A percentile compares a stretch with the other conserved stretches of the same genome.
Evolutionary conservation across 768 basidiomycete genomes (phyloP).

Genomic region (Gelatoporia subvermispora): DNA sequence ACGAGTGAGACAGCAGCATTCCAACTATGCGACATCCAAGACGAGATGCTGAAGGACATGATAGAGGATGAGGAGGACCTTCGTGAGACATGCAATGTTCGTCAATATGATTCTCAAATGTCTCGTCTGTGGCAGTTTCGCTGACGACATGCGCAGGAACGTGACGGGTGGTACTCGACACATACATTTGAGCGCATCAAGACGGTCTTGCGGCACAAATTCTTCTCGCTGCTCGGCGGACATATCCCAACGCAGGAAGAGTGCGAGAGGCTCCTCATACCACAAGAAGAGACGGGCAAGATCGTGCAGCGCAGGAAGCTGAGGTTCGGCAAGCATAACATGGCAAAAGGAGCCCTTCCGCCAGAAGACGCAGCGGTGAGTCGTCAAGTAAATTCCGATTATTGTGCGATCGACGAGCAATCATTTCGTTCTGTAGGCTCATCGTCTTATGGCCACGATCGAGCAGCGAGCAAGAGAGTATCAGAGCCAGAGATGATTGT

Average conservation of each 20-base stretch:
- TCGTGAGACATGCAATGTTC: constrained; percentile 69
- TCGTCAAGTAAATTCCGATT: no score
- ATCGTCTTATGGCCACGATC: constrained; percentile 61
- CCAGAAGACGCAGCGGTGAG: constrained; percentile 81
- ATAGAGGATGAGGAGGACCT: constrained; percentile 70
- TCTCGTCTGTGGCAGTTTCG: neutral
- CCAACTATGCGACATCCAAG: constrained; percentile 89
- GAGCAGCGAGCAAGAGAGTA: constrained; percentile 30
- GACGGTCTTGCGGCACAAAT: constrained; percentile 79
- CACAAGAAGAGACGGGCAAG: constrained; percentile 22
- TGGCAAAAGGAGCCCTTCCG: constrained; percentile 81
- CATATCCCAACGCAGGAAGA: constrained; percentile 69
- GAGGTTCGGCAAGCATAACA: constrained; percentile 73
- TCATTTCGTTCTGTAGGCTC: constrained; percentile 40
- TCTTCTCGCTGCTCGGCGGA: constrained; percentile 72
- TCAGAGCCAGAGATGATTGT: constrained; percentile 3
- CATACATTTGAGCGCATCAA: constrained; percentile 81
- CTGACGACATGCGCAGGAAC: constrained; percentile 43
- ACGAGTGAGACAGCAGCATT: constrained; percentile 88
- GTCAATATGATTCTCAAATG: constrained; percentile 24
- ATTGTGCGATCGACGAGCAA: no score
- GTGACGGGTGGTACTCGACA: constrained; percentile 85
- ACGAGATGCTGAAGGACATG: constrained; percentile 78
- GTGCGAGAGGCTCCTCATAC: constrained; percentile 57
- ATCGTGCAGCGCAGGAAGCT: constrained; percentile 34